These are phyloP conservation scores for Lophiostoma macrostomum DNA, from an alignment of 495 filamentous ascomycete species.

Conservation along the genomic window DNA sequence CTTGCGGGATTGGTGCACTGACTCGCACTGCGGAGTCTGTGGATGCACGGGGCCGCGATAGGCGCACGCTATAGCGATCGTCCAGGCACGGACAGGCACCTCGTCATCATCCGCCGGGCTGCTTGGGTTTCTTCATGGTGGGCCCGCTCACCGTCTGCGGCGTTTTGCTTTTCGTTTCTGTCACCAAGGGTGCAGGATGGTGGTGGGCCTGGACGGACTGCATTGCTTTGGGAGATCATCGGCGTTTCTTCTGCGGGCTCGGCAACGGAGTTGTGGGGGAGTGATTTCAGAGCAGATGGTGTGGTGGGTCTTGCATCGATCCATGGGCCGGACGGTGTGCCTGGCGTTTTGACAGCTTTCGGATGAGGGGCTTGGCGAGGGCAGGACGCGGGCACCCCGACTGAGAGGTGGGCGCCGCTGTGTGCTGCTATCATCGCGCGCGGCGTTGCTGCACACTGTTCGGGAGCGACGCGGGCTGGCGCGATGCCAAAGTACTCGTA, in stretches of 20 bases:
- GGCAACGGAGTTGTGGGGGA: neutral
- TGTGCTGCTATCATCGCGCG: too few relatives aligned
- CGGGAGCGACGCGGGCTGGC: too few relatives aligned
- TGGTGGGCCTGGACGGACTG: neutral
- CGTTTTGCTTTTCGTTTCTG: neutral
- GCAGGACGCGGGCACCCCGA: too few relatives aligned
- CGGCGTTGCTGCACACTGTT: too few relatives aligned
- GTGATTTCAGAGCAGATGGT: neutral
- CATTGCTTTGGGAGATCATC: neutral
- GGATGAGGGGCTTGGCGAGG: too few relatives aligned
- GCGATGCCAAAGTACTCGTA: too few relatives aligned
- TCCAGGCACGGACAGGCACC: constrained; percentile 1
- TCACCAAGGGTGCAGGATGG: neutral
- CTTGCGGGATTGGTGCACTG: constrained; percentile 28
- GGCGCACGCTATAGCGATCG: constrained; percentile 4
- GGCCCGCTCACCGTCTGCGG: neutral
- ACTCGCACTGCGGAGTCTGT: neutral
- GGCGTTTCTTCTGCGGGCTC: neutral
- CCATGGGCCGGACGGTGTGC: too few relatives aligned
- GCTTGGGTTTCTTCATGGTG: neutral
- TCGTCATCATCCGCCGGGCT: neutral
- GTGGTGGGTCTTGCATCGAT: neutral
- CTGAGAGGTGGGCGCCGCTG: too few relatives aligned
- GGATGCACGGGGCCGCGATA: constrained; percentile 6
- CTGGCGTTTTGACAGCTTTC: too few relatives aligned